These are phyloP conservation scores for Saccharomyces pastorianus DNA, from an alignment of 1,139 yeast genomes.

Conservation along the genomic window DNA sequence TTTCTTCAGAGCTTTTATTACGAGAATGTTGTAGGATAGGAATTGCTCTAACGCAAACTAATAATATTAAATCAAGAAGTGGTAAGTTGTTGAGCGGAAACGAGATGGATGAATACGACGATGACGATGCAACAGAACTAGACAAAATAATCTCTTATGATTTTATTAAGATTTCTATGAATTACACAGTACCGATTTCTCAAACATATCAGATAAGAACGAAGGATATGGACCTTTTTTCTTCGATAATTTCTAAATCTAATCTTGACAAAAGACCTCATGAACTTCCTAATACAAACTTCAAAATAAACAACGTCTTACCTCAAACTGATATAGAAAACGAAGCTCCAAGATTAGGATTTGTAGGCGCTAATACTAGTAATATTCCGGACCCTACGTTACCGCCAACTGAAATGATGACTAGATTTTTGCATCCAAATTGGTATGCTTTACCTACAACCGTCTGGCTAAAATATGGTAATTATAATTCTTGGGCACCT, in stretches of 20 bases:
- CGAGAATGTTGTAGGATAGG: constrained; percentile 59
- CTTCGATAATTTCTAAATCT: constrained; percentile 37
- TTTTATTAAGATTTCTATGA: constrained; percentile 56
- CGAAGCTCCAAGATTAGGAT: constrained; percentile 31
- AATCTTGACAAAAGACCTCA: constrained; percentile 28
- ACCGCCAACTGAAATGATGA: constrained; percentile 60
- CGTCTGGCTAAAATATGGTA: constrained; percentile 68
- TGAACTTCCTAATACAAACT: constrained; percentile 28
- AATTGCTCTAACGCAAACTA: constrained; percentile 22
- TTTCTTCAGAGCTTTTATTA: constrained; percentile 59
- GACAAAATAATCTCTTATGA: constrained; percentile 41
- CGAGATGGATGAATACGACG: constrained; percentile 12
- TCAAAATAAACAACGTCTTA: constrained; percentile 29
- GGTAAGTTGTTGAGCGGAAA: constrained; percentile 3
- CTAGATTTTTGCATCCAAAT: constrained; percentile 73
- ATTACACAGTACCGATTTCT: constrained; percentile 51
- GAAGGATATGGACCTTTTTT: constrained; percentile 38
- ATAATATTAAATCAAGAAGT: constrained; percentile 1
- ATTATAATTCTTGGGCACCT: constrained; percentile 72
- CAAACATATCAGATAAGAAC: constrained; percentile 50
- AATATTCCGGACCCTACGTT: constrained; percentile 56
- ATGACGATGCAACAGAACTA: constrained; percentile 24
- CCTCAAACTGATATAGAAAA: constrained; percentile 32
- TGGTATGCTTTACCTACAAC: constrained; percentile 79
- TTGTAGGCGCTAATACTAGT: constrained; percentile 32